Base-by-base conservation (phyloP, 2,329 filamentous ascomycete species). In the Cladosporium sp. region DNA sequence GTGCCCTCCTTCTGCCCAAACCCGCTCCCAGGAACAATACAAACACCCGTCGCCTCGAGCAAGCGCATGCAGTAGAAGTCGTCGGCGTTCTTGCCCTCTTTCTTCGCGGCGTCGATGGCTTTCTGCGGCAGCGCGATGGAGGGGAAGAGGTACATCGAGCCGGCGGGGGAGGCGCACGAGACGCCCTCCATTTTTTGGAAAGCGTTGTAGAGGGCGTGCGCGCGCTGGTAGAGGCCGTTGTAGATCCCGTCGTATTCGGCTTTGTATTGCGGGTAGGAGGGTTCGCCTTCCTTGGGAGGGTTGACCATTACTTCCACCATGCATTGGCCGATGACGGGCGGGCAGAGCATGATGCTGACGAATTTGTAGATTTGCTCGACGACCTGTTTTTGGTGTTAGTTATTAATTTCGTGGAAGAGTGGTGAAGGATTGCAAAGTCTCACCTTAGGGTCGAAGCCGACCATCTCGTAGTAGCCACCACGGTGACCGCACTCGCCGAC, bases 141-240 rank as follows among this genome's bases (percentile, higher is more conserved):
- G 19, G 93, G 93, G 82, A 97, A 99, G 64, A 99, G 86, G 76
- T 99, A 99, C 93, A 99, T 99, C 68, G 88, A 86, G 53, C 93
- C 93, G 80, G 96, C 87, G 50, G 93, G 93, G 61, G 83, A 79
- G 62, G 87, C 86, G 72, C 91, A 95, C 68, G 91, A 82, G 53
- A 97, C 92, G 52, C 93, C 93, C 71, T 97, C 92, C 93, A 99
- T 97, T 67, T 89, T 74, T 69, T 83, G 77, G 73, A 99, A 99
- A 27, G 91, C 90, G 62, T 90, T 81, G 73, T 95, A 93, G 43
- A 99, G 79, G 6, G 93, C 91, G 52, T 77, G 80, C 32, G 93
- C 93, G 58, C 93, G 86, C 70, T 87, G 73, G 65, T 83, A 82
- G 52, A 99, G 79, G 43, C 88, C 87, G 47, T 85, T 72, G 69